Evolutionary conservation across 352 stramenopile genomes (phyloP).

Genomic region (Phytopythium oedochilum): DNA sequence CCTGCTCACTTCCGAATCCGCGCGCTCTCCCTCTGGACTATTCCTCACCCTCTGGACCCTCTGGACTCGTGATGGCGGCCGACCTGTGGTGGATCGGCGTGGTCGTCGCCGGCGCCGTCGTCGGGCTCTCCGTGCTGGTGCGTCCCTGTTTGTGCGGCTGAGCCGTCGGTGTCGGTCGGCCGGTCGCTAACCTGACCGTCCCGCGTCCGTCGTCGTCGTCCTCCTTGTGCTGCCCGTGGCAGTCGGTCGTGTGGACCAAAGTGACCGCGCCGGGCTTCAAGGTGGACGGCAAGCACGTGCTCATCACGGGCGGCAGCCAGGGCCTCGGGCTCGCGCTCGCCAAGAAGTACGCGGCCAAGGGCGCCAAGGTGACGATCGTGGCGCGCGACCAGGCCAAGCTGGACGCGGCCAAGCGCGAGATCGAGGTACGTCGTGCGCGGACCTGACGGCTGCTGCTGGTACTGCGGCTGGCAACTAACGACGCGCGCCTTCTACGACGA

Average conservation of each 20-base stretch:
- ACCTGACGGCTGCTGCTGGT: background rate
- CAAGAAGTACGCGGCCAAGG: constrained; percentile 59
- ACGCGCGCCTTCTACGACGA: background rate
- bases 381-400: constrained; percentile 56
- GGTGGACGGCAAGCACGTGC: constrained; percentile 78
- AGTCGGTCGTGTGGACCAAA: constrained; percentile 69
- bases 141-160: constrained; percentile 5
- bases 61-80: constrained; percentile 15
- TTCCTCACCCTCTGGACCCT: background rate
- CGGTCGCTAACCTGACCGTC: too few species aligned
- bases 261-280: constrained; percentile 58
- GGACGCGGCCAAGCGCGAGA: constrained; percentile 53
- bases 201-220: too few species aligned
- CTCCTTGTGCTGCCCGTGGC: background rate
- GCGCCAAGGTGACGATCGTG: constrained; percentile 75
- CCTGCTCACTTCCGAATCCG: too few species aligned
- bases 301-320: constrained; percentile 69
- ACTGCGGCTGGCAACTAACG: background rate
- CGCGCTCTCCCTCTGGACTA: too few species aligned
- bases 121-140: constrained; percentile 52
- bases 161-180: background rate
- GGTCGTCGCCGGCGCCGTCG: constrained; percentile 30
- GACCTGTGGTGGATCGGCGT: constrained; percentile 47
- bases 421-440: constrained; percentile 19
- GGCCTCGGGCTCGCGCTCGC: constrained; percentile 64